Conservation (phyloP, 495 filamentous ascomycete genomes). For the Bathelium albidoporum region DNA sequence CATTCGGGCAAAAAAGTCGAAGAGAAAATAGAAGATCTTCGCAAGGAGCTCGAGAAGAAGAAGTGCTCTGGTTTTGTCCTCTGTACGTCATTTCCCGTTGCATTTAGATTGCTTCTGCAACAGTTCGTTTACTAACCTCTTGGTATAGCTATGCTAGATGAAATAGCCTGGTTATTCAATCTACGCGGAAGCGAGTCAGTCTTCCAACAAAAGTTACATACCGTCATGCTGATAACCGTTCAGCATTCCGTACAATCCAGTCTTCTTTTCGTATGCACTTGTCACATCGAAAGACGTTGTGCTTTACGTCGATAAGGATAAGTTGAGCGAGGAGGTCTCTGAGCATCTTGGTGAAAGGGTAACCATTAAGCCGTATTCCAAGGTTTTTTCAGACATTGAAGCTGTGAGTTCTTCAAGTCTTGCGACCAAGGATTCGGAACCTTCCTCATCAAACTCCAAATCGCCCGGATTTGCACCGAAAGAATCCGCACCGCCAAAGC, state of each 20-base stretch:
- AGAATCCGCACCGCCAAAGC: conserved; percentile 32
- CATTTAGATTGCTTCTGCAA: not conserved
- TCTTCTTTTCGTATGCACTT: conserved; percentile 95
- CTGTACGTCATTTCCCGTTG: conserved; percentile 38
- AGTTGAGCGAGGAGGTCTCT: conserved; percentile 59
- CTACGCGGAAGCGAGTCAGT: conserved; percentile 80
- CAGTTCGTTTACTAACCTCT: not conserved
- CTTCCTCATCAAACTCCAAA: no score
- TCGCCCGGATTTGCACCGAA: no score
- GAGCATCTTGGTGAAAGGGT: conserved; percentile 65
- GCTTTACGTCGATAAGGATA: conserved; percentile 73
- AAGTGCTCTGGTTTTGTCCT: conserved; percentile 81
- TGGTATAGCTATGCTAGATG: conserved; percentile 69
- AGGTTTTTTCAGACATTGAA: conserved; percentile 68
- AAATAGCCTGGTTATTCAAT: conserved; percentile 98
- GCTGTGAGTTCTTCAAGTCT: conserved; percentile 43
- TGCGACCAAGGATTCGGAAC: no score
- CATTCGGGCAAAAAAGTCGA: conserved; percentile 75
- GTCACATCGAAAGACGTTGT: conserved; percentile 73
- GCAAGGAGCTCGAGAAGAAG: conserved; percentile 87
- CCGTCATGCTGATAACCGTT: conserved; percentile 5
- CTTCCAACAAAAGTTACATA: not conserved
- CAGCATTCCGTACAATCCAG: conserved; percentile 93
- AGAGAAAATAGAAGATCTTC: conserved; percentile 75
- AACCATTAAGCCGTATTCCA: conserved; percentile 69